Base-by-base conservation (phyloP, 2,329 filamentous ascomycete genomes). In the Botrytis fragariae region DNA sequence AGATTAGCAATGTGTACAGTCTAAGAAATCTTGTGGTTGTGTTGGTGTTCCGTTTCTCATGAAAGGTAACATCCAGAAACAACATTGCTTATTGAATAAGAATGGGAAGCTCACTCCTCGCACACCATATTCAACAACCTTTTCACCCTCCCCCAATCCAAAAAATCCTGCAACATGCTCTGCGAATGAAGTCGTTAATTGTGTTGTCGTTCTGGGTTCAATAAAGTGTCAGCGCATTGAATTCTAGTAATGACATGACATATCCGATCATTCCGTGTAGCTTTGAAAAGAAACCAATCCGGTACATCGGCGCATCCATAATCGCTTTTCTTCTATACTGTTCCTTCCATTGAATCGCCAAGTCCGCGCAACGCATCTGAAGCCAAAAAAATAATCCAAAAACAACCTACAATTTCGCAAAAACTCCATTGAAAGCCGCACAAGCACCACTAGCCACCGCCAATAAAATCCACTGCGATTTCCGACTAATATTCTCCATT, bases 381-480 rank as follows among this genome's bases (percentile, higher is more conserved):
- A n/a, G 22, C 16, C 20, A 69, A 65, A 57, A 69, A 18, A 71
- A n/a, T n/a, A 32, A 35, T 74, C 42, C 42, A 67, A 62, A 25
- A 32, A 48, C 39, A 44, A 85, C 89, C 79, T 83, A 93, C 91
- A 96, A 84, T 83, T 95, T 96, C 0, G 93, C 93, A 84, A 95
- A 81, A 4, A 80, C 80, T 74, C 93, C 93, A 78, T 96, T 96
- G 77, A 93, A 91, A 35, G 93, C 92, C 45, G 93, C 93, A 79
- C 92, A 95, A 71, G 88, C 90, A 75, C 93, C 93, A 79, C 91
- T 93, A 67, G 91, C 89, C 60, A 95, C 81, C 60, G 93, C 92
- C 75, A 92, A 87, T 69, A 91, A 83, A 75, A 95, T 87, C 90
- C 90, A 92, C 76, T 87, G 86, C 76, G 75, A 74, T 71, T 83